Base-by-base conservation (phyloP, 768 basidiomycete species). In the Hydnum rufescens region DNA sequence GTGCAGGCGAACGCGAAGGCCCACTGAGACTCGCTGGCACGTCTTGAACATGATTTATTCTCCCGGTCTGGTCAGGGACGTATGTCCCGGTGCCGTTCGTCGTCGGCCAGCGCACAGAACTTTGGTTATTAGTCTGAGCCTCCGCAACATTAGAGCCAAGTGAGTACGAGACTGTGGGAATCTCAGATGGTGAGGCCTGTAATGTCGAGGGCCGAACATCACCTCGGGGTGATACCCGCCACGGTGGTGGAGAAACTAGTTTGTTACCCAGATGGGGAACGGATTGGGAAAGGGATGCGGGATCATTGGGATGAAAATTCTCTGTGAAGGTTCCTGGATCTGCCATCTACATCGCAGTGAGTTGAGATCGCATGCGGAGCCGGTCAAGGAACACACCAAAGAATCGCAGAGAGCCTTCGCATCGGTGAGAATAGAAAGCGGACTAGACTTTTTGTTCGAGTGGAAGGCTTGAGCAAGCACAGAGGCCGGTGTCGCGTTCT, bases 381-480 rank as follows among this genome's bases (percentile, higher is more conserved):
- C 36, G 53, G 25, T 4, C 25, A 28, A 13, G 23, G 44, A 47
- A 49, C 55, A 18, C 46, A 56, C 55, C 30, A 56, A 36, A 25
- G 34, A 22, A 23, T 56, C 55, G 46, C 55, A 56, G n/a, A 54
- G 28, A 8, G 51, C 54, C 31, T 56, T 56, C 8, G 55, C 53
- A 22, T 56, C 42, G 25, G 53, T 54, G 16, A 56, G 3, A 8
- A 54, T 18, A 19, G 30, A 8, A 26, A 56, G 29, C 22, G 55
- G 55, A 46, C 54, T 51, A n/a, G 32, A 13, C 31, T 51, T 32
- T 26, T 43, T 56, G 6, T 51, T 51, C 6, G 30, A 26, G 6
- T 44, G 46, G 26, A 56, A 50, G 6, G 55, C 54, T n/a, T 56
- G 53, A 26, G 55, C 52, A 5, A 56, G 48, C 6, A 56, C 55